Evolutionary conservation across 2,329 filamentous ascomycete species (phyloP).

Genomic region (Thielaviopsis cerberus): DNA sequence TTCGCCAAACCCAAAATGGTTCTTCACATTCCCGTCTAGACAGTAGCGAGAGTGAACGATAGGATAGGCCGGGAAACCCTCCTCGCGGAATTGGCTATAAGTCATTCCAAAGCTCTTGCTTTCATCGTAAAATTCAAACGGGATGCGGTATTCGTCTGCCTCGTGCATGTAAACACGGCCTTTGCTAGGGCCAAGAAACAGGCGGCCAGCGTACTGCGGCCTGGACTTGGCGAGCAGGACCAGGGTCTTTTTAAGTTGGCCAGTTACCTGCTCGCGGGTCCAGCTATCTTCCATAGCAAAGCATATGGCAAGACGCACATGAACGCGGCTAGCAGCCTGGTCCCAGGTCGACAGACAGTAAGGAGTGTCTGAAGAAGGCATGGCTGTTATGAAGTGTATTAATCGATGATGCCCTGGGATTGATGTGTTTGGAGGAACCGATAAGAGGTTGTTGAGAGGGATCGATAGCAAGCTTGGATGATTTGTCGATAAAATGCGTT

Average conservation of each 20-base stretch:
- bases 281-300: constrained; percentile 14
- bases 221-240: constrained; percentile 13
- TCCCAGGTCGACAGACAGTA: constrained; percentile 13
- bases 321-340: constrained; percentile 12
- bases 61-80: constrained; percentile 17
- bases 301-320: constrained; percentile 14
- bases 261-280: background rate
- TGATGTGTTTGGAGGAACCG: no score
- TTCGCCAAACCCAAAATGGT: background rate
- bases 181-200: constrained; percentile 14
- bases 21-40: constrained; percentile 5
- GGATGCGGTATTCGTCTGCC: constrained; percentile 12
- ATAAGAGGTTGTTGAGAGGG: no score
- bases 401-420: background rate
- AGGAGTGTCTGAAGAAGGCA: background rate
- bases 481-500: no score
- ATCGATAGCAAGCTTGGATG: no score
- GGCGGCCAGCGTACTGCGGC: constrained; percentile 17
- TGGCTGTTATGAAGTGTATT: background rate
- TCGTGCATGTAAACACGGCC: constrained; percentile 14
- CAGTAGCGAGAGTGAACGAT: constrained; percentile 17
- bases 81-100: constrained; percentile 16
- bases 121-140: constrained; percentile 14
- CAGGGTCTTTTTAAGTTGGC: constrained; percentile 14
- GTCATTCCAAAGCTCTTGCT: constrained; percentile 14